Base-by-base conservation (phyloP, 1,284 basidiomycete genomes). In the Ganoderma resinaceum region DNA sequence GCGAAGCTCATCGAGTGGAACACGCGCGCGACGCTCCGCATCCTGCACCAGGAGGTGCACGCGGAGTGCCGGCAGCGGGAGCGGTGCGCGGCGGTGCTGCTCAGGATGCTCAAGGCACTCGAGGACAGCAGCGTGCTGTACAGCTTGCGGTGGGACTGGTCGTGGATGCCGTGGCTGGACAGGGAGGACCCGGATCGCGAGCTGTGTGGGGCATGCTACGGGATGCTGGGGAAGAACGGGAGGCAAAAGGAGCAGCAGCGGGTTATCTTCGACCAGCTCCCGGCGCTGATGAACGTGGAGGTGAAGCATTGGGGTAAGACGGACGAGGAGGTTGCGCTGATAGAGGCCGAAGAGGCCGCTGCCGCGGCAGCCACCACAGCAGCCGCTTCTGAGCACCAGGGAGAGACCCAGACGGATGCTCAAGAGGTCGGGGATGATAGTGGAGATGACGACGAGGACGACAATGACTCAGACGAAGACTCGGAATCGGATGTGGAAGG, bases 81-180 rank as follows among this genome's bases (percentile, higher is more conserved):
- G 31, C 23, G 31, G 29, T 62, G 61, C 43, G 20, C 23, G 6
- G n/a, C 20, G 35, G 43, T 62, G 29, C 61, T 62, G 61, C 67
- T 68, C 31, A 62, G 68, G 52, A 70, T 66, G 14, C 60, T 75
- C 3, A 42, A 66, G 8, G 64, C 66, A 20, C 72, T 74, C 52
- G 29, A 49, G 16, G 43, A 29, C 1, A 62, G 43, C 29, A 31
- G 31, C 23, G 42, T 62, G 42, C 26, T 49, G 59, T 55, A 55
- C 26, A 55, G 52, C 52, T 29, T 55, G 16, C 12, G 52, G 52
- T 57, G 63, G 43, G 57, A 53, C 31, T 57, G 46, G 31, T 40
- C 61, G 42, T 67, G 66, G 66, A 42, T 31, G 43, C 31, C 58
- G 57, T 67, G 52, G 26, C 26, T 67, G 35, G 66, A 67, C 58